Conservation (phyloP, 768 basidiomycete genomes). For the Galerina sulciceps region DNA sequence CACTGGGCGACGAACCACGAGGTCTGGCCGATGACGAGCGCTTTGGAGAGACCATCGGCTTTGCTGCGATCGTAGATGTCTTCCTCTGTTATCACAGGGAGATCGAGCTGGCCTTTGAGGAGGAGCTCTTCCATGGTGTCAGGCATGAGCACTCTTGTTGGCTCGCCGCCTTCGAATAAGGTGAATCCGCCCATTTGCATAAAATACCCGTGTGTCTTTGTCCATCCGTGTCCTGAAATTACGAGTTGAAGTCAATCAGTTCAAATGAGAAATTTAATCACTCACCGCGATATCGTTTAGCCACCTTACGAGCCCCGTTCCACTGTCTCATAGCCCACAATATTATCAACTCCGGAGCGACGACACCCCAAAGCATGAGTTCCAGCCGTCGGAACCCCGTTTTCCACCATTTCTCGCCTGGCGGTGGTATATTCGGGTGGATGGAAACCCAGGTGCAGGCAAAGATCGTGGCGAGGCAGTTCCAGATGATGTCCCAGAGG, state of each 20-base stretch:
- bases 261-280: too few species aligned
- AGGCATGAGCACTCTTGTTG: not conserved
- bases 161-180: not conserved
- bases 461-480: not conserved
- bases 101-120: not conserved
- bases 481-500: not conserved
- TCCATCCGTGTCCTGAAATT: constrained; percentile 8
- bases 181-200: constrained; percentile 18
- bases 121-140: constrained; percentile 12
- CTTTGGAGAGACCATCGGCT: constrained; percentile 33
- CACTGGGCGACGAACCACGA: too few species aligned
- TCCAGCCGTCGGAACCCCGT: not conserved
- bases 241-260: too few species aligned
- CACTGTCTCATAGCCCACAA: constrained; percentile 1
- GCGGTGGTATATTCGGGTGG: not conserved
- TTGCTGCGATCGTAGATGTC: constrained; percentile 17
- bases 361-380: not conserved
- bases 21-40: too few species aligned
- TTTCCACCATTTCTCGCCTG: not conserved
- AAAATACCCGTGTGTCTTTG: constrained; percentile 12
- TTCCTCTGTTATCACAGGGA: constrained; percentile 4
- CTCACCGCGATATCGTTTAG: not conserved
- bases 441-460: not conserved
- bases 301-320: not conserved
- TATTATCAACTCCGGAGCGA: not conserved